Conservation (phyloP, 345 rosid species). For the Microcos paniculata region DNA sequence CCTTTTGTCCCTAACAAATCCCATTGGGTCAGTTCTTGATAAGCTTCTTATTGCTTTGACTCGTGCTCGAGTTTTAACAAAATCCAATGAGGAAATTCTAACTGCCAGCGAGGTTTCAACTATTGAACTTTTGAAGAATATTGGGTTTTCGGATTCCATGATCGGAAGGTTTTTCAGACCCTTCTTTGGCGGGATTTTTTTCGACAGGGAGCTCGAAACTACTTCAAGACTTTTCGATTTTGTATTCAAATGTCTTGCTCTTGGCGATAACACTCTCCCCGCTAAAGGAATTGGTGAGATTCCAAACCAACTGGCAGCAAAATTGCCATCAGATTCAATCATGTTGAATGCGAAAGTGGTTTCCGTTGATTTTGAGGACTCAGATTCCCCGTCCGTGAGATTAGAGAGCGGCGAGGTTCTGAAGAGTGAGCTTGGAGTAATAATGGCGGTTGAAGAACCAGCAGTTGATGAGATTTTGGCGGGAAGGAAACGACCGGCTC, state of each 20-base stretch:
- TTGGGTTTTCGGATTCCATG: constrained; percentile 72
- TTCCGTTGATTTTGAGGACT: constrained; percentile 45
- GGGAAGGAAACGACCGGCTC: constrained; percentile 36
- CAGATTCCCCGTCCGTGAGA: constrained; percentile 37
- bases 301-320: constrained; percentile 58
- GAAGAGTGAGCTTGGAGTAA: constrained; percentile 57
- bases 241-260: constrained; percentile 85
- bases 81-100: constrained; percentile 56
- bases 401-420: constrained; percentile 55
- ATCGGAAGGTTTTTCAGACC: constrained; percentile 68
- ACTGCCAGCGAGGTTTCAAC: constrained; percentile 51
- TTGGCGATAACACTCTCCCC: constrained; percentile 85
- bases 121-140: constrained; percentile 42
- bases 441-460: constrained; percentile 85
- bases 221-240: constrained; percentile 83
- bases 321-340: constrained; percentile 54
- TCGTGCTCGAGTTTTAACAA: constrained; percentile 51
- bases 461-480: constrained; percentile 54
- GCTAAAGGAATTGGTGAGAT: constrained; percentile 79
- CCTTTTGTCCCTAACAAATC: constrained; percentile 59
- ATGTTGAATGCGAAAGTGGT: constrained; percentile 51
- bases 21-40: constrained; percentile 72
- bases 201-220: constrained; percentile 74
- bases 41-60: constrained; percentile 77
- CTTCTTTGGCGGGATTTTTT: constrained; percentile 90